A percentile compares a stretch with the other conserved stretches of the same genome.
These are phyloP conservation scores for Gaertneriomyces sp. DNA, from an alignment of 192 early-diverging fungal species.

Conservation along the genomic window DNA sequence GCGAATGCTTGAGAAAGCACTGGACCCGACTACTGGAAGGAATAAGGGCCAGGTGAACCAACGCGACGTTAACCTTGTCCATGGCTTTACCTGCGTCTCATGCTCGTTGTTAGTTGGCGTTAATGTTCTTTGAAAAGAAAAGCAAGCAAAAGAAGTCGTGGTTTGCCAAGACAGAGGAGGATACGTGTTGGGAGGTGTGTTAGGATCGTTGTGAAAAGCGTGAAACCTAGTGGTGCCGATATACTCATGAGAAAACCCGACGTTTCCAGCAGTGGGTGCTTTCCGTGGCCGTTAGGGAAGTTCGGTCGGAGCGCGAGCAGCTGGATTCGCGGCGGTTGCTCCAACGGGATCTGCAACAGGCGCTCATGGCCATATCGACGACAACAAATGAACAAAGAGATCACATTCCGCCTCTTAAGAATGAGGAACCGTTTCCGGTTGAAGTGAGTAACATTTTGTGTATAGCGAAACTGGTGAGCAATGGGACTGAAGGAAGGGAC, in stretches of 20 bases:
- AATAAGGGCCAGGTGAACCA: conserved; percentile 20
- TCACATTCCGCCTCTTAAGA: conserved; percentile 39
- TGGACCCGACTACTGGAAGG: conserved; percentile 26
- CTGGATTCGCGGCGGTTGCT: conserved; percentile 31
- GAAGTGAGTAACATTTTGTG: conserved; percentile 21
- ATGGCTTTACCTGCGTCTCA: not conserved
- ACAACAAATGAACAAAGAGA: conserved; percentile 43
- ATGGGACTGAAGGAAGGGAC: not conserved
- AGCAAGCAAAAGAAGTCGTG: conserved; percentile 33
- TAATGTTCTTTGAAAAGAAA: conserved; percentile 37
- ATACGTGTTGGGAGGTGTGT: conserved; percentile 43
- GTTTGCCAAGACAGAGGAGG: conserved; percentile 35
- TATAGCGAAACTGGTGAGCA: not conserved
- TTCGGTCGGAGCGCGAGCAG: conserved; percentile 40
- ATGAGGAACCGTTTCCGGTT: conserved; percentile 45
- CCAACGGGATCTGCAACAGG: conserved; percentile 24
- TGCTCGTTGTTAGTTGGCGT: conserved; percentile 11
- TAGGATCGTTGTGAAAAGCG: not conserved
- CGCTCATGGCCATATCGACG: conserved; percentile 31
- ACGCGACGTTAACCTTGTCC: not conserved
- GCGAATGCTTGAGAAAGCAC: conserved; percentile 15
- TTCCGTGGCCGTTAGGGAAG: conserved; percentile 20
- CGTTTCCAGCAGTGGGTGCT: conserved; percentile 39
- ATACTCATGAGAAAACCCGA: not conserved
- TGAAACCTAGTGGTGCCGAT: not conserved